Conservation (phyloP, 495 filamentous ascomycete species). For the Articulospora tetracladia region DNA sequence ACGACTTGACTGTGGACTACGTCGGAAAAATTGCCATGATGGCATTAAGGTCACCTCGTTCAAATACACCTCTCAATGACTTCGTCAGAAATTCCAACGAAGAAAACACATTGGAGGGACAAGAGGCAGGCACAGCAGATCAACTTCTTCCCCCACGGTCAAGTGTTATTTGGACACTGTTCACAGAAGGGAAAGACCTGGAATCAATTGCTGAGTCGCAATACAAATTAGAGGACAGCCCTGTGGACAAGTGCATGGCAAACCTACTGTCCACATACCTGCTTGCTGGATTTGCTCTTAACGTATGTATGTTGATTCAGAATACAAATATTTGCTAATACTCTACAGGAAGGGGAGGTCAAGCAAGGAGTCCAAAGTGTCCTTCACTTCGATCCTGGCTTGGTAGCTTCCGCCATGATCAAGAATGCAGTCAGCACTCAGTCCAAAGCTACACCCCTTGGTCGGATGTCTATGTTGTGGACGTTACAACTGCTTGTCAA, state of each 20-base stretch:
- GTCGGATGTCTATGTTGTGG: constrained; percentile 11
- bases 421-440: constrained; percentile 7
- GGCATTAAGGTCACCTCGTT: neutral
- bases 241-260: constrained; percentile 11
- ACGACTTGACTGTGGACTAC: neutral
- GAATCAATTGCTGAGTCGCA: neutral
- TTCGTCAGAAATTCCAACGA: neutral
- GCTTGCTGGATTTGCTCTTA: constrained; percentile 11
- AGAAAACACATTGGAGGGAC: neutral
- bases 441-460: neutral
- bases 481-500: constrained; percentile 22
- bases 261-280: constrained; percentile 17
- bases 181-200: neutral
- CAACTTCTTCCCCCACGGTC: neutral
- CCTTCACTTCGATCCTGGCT: neutral
- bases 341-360: neutral
- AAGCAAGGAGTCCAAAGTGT: neutral
- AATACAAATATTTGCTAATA: neutral
- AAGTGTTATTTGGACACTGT: constrained; percentile 7
- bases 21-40: constrained; percentile 4
- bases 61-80: neutral
- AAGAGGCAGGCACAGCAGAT: no score
- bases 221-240: neutral
- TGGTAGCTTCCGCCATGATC: neutral
- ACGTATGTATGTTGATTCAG: constrained; percentile 1